Conservation (phyloP, 1,284 basidiomycete genomes). For the Xerocomus minutiporus region DNA sequence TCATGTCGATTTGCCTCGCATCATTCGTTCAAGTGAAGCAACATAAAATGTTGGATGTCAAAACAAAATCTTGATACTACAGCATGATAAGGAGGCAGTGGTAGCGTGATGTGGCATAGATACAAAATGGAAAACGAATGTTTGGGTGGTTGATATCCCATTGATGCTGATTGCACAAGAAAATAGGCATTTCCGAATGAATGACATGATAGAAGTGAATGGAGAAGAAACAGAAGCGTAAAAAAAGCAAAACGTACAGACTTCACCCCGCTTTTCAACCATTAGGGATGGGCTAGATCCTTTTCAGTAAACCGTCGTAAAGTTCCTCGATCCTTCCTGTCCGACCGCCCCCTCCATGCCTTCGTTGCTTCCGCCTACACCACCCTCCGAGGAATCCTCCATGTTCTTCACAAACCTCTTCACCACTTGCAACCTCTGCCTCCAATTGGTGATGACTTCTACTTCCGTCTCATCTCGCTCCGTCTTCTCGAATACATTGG, state of each 20-base stretch:
- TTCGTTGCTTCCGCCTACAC: constrained; percentile 2
- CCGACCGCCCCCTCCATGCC: constrained; percentile 41
- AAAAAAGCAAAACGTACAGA: constrained; percentile 1
- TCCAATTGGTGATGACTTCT: constrained; percentile 90
- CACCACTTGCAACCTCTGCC: constrained; percentile 74
- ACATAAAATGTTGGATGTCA: background rate
- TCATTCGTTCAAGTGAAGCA: background rate
- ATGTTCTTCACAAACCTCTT: constrained; percentile 50
- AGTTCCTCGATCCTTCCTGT: constrained; percentile 48
- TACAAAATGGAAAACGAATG: constrained; percentile 15
- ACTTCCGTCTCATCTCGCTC: constrained; percentile 60
- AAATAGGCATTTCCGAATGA: constrained; percentile 4
- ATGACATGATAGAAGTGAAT: constrained; percentile 4
- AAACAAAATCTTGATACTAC: constrained; percentile 1
- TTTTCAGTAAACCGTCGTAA: constrained; percentile 38
- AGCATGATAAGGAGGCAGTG: constrained; percentile 5
- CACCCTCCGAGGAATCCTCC: constrained; percentile 18
- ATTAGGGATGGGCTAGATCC: background rate
- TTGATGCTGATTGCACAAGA: constrained; percentile 9
- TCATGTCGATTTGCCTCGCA: too few relatives aligned
- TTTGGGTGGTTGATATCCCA: constrained; percentile 11
- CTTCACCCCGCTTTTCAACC: constrained; percentile 4
- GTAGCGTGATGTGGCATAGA: constrained; percentile 8
- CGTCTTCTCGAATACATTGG: constrained; percentile 76
- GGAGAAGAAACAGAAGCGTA: background rate